Conservation (phyloP, 345 rosid genomes). For the Eucalyptus marginata region DNA sequence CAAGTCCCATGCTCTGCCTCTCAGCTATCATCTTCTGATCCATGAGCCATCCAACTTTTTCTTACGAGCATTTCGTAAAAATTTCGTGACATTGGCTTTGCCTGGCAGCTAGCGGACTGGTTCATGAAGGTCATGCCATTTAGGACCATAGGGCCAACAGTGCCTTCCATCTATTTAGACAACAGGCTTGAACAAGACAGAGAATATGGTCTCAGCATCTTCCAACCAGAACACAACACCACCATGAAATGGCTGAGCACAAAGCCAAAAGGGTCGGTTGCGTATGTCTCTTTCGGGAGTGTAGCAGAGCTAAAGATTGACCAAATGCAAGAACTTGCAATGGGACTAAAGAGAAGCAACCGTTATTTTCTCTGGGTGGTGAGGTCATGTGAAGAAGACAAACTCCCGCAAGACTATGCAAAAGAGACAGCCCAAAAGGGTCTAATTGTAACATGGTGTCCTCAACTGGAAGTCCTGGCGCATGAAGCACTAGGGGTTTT, state of each 20-base stretch:
- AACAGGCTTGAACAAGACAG: background rate
- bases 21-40: background rate
- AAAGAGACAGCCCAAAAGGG: background rate
- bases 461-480: background rate
- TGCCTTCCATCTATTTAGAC: background rate
- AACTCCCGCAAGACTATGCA: background rate
- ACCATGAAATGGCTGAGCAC: background rate
- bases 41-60: background rate
- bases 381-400: background rate
- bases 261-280: background rate
- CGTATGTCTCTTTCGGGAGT: background rate
- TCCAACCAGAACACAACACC: background rate
- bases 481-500: background rate
- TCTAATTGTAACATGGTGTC: background rate
- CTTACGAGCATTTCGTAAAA: background rate
- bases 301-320: background rate
- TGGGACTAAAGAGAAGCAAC: background rate
- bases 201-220: background rate
- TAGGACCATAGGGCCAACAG: background rate
- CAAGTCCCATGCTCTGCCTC: background rate
- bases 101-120: background rate
- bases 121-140: background rate
- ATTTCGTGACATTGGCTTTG: background rate
- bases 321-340: background rate
- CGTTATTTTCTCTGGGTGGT: background rate